Evolutionary conservation across 2,329 filamentous ascomycete species (phyloP).

Genomic region (Fusarium zealandicum): DNA sequence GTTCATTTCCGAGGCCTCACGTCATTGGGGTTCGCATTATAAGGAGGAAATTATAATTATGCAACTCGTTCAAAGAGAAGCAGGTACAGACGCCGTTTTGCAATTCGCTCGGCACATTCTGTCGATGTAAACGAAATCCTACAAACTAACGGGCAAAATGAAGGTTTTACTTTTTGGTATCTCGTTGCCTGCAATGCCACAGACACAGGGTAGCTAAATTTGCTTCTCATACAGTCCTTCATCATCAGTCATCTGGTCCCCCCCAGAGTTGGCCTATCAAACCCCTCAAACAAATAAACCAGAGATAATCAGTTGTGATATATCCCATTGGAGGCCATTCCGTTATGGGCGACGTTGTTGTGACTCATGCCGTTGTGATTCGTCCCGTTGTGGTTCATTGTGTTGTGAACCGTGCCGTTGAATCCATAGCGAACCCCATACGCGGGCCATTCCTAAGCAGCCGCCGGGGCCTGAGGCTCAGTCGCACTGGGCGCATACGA

Average conservation of each 20-base stretch:
- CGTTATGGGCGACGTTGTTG: too few relatives aligned
- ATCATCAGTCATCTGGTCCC: not conserved
- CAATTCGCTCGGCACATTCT: too few relatives aligned
- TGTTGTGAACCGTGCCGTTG: not conserved
- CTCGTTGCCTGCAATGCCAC: slow-evolving; percentile 13
- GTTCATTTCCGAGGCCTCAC: not conserved
- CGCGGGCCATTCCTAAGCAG: slow-evolving; percentile 42
- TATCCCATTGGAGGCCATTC: too few relatives aligned
- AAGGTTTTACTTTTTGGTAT: slow-evolving; percentile 28
- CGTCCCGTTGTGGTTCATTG: slow-evolving; percentile 2
- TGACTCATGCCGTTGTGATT: not conserved
- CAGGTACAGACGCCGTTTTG: too few relatives aligned
- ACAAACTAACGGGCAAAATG: not conserved
- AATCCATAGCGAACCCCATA: slow-evolving; percentile 8
- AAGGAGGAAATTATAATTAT: too few relatives aligned
- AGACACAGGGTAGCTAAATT: slow-evolving; percentile 18
- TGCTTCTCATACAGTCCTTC: slow-evolving; percentile 1
- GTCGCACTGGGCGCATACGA: slow-evolving; percentile 58
- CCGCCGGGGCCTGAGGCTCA: slow-evolving; percentile 43
- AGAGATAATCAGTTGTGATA: not conserved
- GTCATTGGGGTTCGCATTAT: too few relatives aligned
- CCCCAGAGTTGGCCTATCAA: too few relatives aligned
- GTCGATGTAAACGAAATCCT: too few relatives aligned
- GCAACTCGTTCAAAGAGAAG: too few relatives aligned
- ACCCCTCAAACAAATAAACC: too few relatives aligned